phyloP scores from a whole-genome alignment of 371 early-diverging fungal species.

The Mortierella sp. region DNA sequence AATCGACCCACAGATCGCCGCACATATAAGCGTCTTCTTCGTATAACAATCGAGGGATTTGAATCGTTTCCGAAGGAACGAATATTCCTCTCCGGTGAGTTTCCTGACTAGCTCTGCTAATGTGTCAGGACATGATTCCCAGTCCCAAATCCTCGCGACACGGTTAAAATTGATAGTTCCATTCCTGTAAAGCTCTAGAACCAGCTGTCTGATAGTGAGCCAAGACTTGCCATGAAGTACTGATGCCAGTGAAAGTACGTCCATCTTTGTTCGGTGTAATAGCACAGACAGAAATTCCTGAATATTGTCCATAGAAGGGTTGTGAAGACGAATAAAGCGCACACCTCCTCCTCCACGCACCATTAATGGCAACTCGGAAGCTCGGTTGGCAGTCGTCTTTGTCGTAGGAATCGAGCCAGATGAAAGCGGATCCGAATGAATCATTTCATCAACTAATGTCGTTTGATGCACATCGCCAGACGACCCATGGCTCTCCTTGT shows the following conservation, averaged over 20 bases:
- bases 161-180: conserved; percentile 38
- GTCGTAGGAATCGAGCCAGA: conserved; percentile 17
- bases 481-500: conserved; percentile 20
- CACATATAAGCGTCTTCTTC: conserved; percentile 47
- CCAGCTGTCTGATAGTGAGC: conserved; percentile 50
- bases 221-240: conserved; percentile 39
- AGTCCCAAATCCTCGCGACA: conserved; percentile 29
- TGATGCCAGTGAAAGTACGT: conserved; percentile 31
- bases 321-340: conserved; percentile 40
- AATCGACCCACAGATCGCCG: conserved; percentile 43
- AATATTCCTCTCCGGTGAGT: conserved; percentile 47
- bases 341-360: conserved; percentile 54
- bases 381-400: conserved; percentile 32
- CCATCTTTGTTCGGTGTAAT: conserved; percentile 29
- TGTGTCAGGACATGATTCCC: conserved; percentile 33
- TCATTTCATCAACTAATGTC: conserved; percentile 33
- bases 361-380: conserved; percentile 26
- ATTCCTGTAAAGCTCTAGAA: conserved; percentile 46
- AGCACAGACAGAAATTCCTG: conserved; percentile 41
- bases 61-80: conserved; percentile 39
- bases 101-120: conserved; percentile 35
- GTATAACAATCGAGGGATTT: conserved; percentile 40
- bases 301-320: conserved; percentile 32
- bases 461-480: conserved; percentile 24
- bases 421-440: background rate